These are phyloP conservation scores for Bryopsis sp. DNA, from an alignment of 139 green algal genomes.

Conservation along the genomic window DNA sequence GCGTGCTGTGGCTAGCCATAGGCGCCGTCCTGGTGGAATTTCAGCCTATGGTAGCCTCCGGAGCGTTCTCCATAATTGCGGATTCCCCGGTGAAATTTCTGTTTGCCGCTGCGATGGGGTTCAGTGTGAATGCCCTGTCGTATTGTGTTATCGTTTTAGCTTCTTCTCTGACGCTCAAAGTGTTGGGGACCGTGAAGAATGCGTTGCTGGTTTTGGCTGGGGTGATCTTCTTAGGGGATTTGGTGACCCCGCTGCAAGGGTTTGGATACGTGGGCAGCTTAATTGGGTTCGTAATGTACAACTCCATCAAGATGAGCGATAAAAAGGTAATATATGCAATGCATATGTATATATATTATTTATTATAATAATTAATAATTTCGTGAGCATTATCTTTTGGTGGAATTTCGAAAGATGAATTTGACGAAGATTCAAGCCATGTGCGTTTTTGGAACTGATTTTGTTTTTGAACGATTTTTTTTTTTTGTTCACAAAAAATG, in stretches of 20 bases:
- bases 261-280: background rate
- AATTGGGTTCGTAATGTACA: background rate
- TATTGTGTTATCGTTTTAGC: conserved; percentile 79
- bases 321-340: no score
- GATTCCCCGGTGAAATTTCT: conserved; percentile 38
- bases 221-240: conserved; percentile 42
- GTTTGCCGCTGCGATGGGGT: conserved; percentile 66
- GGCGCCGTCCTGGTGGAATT: conserved; percentile 36
- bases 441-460: no score
- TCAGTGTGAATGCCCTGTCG: conserved; percentile 71
- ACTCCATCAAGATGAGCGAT: background rate
- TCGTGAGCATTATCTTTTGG: no score
- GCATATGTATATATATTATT: no score
- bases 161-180: conserved; percentile 64
- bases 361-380: no score
- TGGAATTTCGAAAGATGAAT: no score
- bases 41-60: conserved; percentile 32
- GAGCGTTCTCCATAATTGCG: conserved; percentile 34
- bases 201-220: conserved; percentile 64
- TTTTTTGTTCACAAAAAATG: no score
- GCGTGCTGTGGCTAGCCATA: conserved; percentile 61
- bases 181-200: conserved; percentile 81
- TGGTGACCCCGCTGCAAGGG: background rate
- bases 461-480: no score
- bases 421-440: no score